phyloP scores from a whole-genome alignment of 306 rosid species.

The Sindora glabra region DNA sequence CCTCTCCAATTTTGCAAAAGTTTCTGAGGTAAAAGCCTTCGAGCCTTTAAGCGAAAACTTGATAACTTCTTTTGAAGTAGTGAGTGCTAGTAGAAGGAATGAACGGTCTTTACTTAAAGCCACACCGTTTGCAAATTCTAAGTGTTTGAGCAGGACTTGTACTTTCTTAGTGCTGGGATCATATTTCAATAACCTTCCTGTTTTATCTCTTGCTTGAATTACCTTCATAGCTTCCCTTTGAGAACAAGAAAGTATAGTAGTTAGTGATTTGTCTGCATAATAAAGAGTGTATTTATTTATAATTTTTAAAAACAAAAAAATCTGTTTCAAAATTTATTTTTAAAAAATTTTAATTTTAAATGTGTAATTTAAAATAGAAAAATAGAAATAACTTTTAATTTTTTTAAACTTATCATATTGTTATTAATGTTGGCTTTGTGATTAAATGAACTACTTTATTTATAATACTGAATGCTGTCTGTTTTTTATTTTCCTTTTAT shows the following conservation, averaged over 20 bases:
- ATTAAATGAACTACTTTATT: too few relatives aligned
- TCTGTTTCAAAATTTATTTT: too few relatives aligned
- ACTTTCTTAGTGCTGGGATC: slow-evolving; percentile 27
- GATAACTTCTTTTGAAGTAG: not conserved
- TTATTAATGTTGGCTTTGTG: too few relatives aligned
- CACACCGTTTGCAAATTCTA: slow-evolving; percentile 49
- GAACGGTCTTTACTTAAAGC: slow-evolving; percentile 40
- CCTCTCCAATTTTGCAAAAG: slow-evolving; percentile 20
- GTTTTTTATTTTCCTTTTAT: too few relatives aligned
- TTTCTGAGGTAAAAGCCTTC: not conserved
- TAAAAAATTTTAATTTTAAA: too few relatives aligned
- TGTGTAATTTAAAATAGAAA: too few relatives aligned
- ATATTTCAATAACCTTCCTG: slow-evolving; percentile 39
- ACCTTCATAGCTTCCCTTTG: slow-evolving; percentile 22
- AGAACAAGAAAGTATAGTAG: not conserved
- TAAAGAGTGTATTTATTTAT: not conserved
- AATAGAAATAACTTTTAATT: too few relatives aligned
- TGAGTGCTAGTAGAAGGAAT: slow-evolving; percentile 32
- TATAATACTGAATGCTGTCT: too few relatives aligned
- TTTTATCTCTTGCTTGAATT: slow-evolving; percentile 19
- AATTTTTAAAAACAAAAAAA: too few relatives aligned
- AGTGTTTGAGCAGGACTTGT: slow-evolving; percentile 19
- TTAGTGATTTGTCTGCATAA: not conserved
- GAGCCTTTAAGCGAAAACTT: slow-evolving; percentile 35
- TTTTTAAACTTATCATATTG: too few relatives aligned